These are phyloP conservation scores for Auxenochlorella protothecoides DNA, from an alignment of 139 green algal genomes.

Conservation along the genomic window DNA sequence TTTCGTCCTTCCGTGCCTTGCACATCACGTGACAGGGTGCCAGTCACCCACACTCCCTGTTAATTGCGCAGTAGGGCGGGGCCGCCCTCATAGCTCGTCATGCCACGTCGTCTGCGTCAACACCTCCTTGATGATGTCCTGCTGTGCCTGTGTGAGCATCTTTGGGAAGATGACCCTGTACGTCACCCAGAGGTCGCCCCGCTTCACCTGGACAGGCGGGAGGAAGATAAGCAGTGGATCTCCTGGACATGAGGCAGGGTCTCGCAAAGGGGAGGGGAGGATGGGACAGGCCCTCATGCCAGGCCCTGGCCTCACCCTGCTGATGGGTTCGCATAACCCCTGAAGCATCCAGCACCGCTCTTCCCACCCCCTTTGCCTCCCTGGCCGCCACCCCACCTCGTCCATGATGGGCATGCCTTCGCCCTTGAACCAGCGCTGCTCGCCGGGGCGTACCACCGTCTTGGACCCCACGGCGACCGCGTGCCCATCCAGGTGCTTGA, in stretches of 20 bases:
- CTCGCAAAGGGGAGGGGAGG: too few relatives aligned
- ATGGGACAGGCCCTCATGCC: too few relatives aligned
- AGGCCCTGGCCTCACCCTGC: too few relatives aligned
- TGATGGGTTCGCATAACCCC: too few relatives aligned
- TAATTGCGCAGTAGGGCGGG: background rate
- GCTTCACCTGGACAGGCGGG: conserved; percentile 12
- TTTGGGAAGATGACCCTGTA: conserved; percentile 75
- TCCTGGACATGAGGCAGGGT: too few relatives aligned
- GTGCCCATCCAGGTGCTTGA: conserved; percentile 91
- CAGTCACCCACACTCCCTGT: background rate
- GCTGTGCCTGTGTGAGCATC: conserved; percentile 61
- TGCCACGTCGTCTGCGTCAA: conserved; percentile 28
- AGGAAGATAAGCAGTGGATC: too few relatives aligned
- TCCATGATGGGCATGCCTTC: conserved; percentile 72
- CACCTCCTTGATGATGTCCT: conserved; percentile 34
- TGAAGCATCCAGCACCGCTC: background rate
- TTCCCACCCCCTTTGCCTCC: too few relatives aligned
- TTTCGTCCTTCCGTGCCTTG: too few relatives aligned
- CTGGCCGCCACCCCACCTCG: conserved; percentile 2
- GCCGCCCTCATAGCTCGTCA: conserved; percentile 24
- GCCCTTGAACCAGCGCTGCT: conserved; percentile 43
- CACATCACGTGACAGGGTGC: too few relatives aligned
- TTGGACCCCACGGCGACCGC: conserved; percentile 35
- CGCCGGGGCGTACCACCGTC: conserved; percentile 43
- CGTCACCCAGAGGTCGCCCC: conserved; percentile 70